These are phyloP conservation scores for Leishmania braziliensis DNA, from an alignment of 208 protist genomes.

Conservation along the genomic window DNA sequence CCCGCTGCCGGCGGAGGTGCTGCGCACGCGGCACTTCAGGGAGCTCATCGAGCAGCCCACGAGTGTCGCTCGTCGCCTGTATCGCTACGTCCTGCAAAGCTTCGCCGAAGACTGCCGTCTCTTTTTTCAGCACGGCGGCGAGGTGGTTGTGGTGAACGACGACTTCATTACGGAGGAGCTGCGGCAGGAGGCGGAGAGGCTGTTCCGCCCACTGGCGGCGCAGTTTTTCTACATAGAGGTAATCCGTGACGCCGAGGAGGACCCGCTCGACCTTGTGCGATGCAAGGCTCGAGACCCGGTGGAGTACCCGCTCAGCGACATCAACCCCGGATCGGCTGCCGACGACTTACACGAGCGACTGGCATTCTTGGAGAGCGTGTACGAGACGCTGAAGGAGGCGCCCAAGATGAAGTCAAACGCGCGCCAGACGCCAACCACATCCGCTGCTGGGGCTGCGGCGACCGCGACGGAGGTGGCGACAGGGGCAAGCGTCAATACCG, in stretches of 20 bases:
- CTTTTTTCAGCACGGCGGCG: slow-evolving; percentile 79
- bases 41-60: slow-evolving; percentile 53
- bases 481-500: neutral
- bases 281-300: slow-evolving; percentile 65
- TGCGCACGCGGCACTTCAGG: slow-evolving; percentile 64
- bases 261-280: slow-evolving; percentile 55
- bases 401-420: neutral
- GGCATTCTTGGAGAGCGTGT: slow-evolving; percentile 50
- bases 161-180: slow-evolving; percentile 82
- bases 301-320: slow-evolving; percentile 60
- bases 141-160: slow-evolving; percentile 88
- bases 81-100: slow-evolving; percentile 63
- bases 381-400: slow-evolving; percentile 50
- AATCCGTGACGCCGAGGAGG: slow-evolving; percentile 49
- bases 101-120: slow-evolving; percentile 61
- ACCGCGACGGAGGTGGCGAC: neutral
- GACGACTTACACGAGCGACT: slow-evolving; percentile 68
- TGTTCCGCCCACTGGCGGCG: slow-evolving; percentile 54
- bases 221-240: slow-evolving; percentile 88
- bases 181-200: slow-evolving; percentile 63
- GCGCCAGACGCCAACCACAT: neutral
- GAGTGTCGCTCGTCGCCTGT: slow-evolving; percentile 60
- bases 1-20: slow-evolving; percentile 27
- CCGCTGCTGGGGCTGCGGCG: neutral
- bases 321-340: slow-evolving; percentile 32